phyloP scores from a whole-genome alignment of 164 flowering plant species.

The Chimonanthus salicifolius region DNA sequence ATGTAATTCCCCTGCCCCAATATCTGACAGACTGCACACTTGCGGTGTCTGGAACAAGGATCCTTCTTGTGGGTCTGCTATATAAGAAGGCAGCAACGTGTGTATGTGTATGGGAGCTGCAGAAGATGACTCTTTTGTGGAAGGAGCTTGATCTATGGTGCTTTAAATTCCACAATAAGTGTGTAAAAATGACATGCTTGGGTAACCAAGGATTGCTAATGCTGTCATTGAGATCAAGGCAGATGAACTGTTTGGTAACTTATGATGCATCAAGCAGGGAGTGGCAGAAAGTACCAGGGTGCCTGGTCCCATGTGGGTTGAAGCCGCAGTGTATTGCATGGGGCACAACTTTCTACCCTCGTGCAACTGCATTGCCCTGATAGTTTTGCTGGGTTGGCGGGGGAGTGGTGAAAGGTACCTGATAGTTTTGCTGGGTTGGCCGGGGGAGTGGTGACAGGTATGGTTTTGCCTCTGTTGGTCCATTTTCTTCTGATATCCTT shows the following conservation, averaged over 20 bases:
- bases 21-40: slow-evolving; percentile 66
- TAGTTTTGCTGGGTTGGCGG: not conserved
- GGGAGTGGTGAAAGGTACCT: too few species aligned
- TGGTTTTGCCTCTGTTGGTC: too few species aligned
- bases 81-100: slow-evolving; percentile 93
- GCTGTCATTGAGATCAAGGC: slow-evolving; percentile 21
- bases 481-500: too few species aligned
- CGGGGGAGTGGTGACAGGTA: too few species aligned
- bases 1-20: slow-evolving; percentile 55
- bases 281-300: slow-evolving; percentile 81
- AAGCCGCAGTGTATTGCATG: slow-evolving; percentile 83
- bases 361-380: slow-evolving; percentile 59
- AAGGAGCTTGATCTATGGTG: slow-evolving; percentile 99
- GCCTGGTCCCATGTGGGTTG: slow-evolving; percentile 55
- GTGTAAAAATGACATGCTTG: slow-evolving; percentile 88
- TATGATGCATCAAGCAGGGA: slow-evolving; percentile 57
- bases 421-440: too few species aligned
- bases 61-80: slow-evolving; percentile 87
- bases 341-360: slow-evolving; percentile 85
- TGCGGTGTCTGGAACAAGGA: slow-evolving; percentile 66
- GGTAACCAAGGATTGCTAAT: slow-evolving; percentile 88
- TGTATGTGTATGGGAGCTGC: slow-evolving; percentile 43
- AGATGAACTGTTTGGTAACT: slow-evolving; percentile 75
- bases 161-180: slow-evolving; percentile 98
- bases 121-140: slow-evolving; percentile 72